phyloP scores from a whole-genome alignment of 2,329 filamentous ascomycete genomes.

The Ophiostoma piceae region DNA sequence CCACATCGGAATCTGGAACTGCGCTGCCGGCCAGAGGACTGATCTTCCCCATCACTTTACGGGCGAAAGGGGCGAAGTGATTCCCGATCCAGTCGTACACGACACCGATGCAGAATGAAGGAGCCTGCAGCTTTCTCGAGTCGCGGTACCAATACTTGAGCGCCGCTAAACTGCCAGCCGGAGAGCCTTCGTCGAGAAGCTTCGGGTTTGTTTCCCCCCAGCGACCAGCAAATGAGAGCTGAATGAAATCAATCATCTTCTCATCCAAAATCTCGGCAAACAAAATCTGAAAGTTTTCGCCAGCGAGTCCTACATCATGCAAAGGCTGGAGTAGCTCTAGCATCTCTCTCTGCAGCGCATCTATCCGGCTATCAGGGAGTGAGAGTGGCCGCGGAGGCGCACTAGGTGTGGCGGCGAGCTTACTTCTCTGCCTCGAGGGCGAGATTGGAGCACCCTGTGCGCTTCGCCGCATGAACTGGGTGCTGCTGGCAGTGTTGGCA shows the following conservation, averaged over 20 bases:
- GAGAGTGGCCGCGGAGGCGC: slow-evolving; percentile 28
- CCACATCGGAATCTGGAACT: slow-evolving; percentile 52
- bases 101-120: slow-evolving; percentile 47
- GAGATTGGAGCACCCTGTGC: slow-evolving; percentile 22
- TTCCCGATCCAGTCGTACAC: slow-evolving; percentile 65
- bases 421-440: slow-evolving; percentile 14
- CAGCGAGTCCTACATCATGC: slow-evolving; percentile 60
- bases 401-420: neutral
- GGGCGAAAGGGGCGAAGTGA: slow-evolving; percentile 58
- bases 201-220: slow-evolving; percentile 41
- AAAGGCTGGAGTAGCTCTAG: slow-evolving; percentile 54
- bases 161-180: neutral
- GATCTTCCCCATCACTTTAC: slow-evolving; percentile 50
- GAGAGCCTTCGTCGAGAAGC: neutral
- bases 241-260: slow-evolving; percentile 59
- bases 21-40: slow-evolving; percentile 31
- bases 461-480: slow-evolving; percentile 18
- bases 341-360: slow-evolving; percentile 45
- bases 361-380: slow-evolving; percentile 31
- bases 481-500: neutral
- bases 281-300: slow-evolving; percentile 62
- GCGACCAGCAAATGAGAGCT: slow-evolving; percentile 55
- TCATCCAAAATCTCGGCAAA: slow-evolving; percentile 67
- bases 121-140: neutral
- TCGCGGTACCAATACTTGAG: slow-evolving; percentile 2